phyloP scores from a whole-genome alignment of 1,284 basidiomycete genomes.

The Ganoderma lucidum region DNA sequence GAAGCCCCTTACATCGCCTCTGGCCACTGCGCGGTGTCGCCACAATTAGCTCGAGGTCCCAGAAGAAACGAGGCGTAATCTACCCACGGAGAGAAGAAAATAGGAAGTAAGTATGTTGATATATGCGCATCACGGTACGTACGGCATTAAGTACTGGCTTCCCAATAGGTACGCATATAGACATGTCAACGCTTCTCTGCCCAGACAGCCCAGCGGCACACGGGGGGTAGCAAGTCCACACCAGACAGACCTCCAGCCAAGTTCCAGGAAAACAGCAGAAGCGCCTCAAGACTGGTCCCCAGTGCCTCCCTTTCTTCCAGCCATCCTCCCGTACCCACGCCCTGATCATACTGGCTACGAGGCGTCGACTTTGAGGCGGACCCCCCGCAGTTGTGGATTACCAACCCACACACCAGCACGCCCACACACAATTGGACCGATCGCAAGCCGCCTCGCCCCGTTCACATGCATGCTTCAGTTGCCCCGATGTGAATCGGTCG shows the following conservation, averaged over 20 bases:
- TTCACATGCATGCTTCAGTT: background rate
- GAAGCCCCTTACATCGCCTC: background rate
- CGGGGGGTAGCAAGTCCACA: background rate
- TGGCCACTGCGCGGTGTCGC: background rate
- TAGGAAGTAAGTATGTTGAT: background rate
- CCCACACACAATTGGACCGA: constrained; percentile 3
- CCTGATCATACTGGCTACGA: background rate
- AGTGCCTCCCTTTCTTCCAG: background rate
- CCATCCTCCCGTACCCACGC: background rate
- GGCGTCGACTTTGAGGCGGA: background rate
- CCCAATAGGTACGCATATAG: constrained; percentile 1
- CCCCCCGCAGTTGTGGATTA: background rate
- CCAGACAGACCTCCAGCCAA: background rate
- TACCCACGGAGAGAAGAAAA: background rate
- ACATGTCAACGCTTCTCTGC: background rate
- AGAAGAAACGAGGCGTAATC: constrained; percentile 1
- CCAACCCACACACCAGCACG: background rate
- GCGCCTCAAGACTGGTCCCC: background rate
- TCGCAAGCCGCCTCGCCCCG: constrained; percentile 4
- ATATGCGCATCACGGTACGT: background rate
- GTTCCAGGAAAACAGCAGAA: background rate
- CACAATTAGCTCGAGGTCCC: background rate
- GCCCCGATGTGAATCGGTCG: background rate
- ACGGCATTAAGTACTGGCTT: background rate
- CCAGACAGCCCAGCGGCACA: background rate